Evolutionary conservation across 768 basidiomycete genomes (phyloP).

Genomic region (Collybia sordida): DNA sequence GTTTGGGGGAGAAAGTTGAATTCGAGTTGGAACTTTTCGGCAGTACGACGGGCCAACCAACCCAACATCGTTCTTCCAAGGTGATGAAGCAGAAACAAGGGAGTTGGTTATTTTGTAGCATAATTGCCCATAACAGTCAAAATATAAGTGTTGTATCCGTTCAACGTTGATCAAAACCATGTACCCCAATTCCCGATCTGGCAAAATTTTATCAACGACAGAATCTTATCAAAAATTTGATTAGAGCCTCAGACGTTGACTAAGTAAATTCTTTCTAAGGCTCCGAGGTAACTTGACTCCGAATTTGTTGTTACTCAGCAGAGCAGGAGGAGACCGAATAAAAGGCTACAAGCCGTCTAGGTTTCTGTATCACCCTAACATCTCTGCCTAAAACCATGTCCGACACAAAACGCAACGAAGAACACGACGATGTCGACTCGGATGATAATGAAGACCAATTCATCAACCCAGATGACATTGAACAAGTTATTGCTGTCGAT

Average conservation of each 20-base stretch:
- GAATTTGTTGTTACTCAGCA: slow-evolving; percentile 19
- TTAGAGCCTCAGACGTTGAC: slow-evolving; percentile 3
- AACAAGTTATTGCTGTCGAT: slow-evolving; percentile 63
- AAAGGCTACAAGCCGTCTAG: background rate
- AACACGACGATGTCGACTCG: slow-evolving; percentile 22
- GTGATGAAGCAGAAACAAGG: no score
- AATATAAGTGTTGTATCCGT: no score
- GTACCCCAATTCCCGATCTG: slow-evolving; percentile 11
- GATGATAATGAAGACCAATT: slow-evolving; percentile 56
- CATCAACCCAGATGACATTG: slow-evolving; percentile 65
- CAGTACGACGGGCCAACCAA: no score
- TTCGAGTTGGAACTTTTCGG: no score
- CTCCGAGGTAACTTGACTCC: background rate
- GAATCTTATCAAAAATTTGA: slow-evolving; percentile 11
- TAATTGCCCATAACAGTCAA: no score
- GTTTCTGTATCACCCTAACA: slow-evolving; percentile 8
- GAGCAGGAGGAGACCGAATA: slow-evolving; percentile 5
- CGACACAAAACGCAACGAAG: slow-evolving; percentile 12
- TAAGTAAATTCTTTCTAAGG: slow-evolving; percentile 10
- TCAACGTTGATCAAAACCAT: slow-evolving; percentile 1
- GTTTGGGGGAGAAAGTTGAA: no score
- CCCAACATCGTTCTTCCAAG: no score
- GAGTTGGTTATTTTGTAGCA: background rate
- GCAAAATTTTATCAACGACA: slow-evolving; percentile 15
- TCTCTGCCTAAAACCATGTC: slow-evolving; percentile 31